Base-by-base conservation (phyloP, 83 land plant genomes). In the Larix sibirica region DNA sequence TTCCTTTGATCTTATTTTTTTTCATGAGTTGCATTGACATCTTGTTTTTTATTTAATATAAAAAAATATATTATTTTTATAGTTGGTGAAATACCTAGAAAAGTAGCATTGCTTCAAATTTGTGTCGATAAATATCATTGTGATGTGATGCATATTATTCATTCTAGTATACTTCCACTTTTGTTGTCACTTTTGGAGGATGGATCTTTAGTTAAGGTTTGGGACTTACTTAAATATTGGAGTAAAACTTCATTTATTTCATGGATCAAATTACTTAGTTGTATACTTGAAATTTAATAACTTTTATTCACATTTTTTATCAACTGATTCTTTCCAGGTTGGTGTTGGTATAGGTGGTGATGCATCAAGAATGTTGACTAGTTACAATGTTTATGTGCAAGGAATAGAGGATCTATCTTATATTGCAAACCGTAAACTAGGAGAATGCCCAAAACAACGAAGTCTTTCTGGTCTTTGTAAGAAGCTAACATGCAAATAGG, bases 81-180 rank as follows among this genome's bases (percentile, higher is more conserved):
- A 96, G 98, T 92, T 62, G 62, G 79, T 6, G 89, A 84, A 68
- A 69, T 81, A 68, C 84, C 80, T 12, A 84, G 91, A 60, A 96
- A 92, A 84, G 94, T 88, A 65, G 96, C 98, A 63, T 94, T 94
- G 18, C 47, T 96, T 84, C 98, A 96, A 79, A 83, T 96, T 77
- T 96, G 96, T 75, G 64, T 82, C 33, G 90, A 88, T 28, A 81
- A 44, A 40, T 67, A 62, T 47, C 69, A 74, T 56, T 96, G 96
- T 86, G 87, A 92, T 87, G 97, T 96, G 63, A 91, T 96, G 90
- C 98, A 94, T 75, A 88, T 94, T 36, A 66, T 88, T 81, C 91
- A 96, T 88, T 89, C 94, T 85, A 96, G 98, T 38, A 89, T 96
- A 44, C 95, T 96, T 54, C 83, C 87, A 76, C 60, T 64, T 54